Evolutionary conservation across 2,329 filamentous ascomycete species (phyloP).

Genomic region (Dothideomycetes sp.): DNA sequence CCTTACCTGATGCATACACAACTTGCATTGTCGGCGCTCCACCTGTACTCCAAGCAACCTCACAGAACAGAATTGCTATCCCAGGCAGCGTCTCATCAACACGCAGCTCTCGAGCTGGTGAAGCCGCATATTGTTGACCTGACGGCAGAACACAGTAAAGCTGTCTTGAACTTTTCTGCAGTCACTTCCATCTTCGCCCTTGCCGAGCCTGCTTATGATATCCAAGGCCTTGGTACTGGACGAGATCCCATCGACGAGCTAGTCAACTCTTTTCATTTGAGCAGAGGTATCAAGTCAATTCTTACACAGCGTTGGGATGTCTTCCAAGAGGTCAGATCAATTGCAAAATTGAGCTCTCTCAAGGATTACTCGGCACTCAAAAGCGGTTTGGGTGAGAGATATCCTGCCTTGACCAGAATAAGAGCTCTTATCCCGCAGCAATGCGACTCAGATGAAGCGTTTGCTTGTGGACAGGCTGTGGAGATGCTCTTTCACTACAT

Average conservation of each 20-base stretch:
- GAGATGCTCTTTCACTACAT: constrained; percentile 3
- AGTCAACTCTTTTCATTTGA: constrained; percentile 6
- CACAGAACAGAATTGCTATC: constrained; percentile 6
- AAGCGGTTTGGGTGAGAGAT: neutral
- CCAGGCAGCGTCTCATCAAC: constrained; percentile 13
- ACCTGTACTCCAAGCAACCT: constrained; percentile 13
- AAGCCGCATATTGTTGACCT: constrained; percentile 10
- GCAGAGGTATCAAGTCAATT: constrained; percentile 9
- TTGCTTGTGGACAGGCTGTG: neutral
- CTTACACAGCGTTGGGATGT: neutral
- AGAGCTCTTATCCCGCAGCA: neutral
- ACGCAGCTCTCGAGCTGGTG: constrained; percentile 13
- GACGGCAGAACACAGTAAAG: constrained; percentile 13
- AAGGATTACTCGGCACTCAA: constrained; percentile 1
- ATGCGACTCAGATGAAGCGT: constrained; percentile 1
- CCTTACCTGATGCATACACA: constrained; percentile 16
- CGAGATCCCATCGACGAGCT: constrained; percentile 8
- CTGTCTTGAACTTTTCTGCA: constrained; percentile 14
- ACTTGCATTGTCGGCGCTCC: constrained; percentile 19
- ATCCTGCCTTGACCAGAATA: neutral
- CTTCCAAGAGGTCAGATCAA: neutral
- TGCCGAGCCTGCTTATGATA: constrained; percentile 4
- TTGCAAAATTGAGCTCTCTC: neutral
- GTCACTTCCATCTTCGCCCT: constrained; percentile 15
- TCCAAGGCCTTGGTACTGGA: neutral